These are phyloP conservation scores for Tetrastigma voinierianum DNA, from an alignment of 164 flowering plant species.

Conservation along the genomic window DNA sequence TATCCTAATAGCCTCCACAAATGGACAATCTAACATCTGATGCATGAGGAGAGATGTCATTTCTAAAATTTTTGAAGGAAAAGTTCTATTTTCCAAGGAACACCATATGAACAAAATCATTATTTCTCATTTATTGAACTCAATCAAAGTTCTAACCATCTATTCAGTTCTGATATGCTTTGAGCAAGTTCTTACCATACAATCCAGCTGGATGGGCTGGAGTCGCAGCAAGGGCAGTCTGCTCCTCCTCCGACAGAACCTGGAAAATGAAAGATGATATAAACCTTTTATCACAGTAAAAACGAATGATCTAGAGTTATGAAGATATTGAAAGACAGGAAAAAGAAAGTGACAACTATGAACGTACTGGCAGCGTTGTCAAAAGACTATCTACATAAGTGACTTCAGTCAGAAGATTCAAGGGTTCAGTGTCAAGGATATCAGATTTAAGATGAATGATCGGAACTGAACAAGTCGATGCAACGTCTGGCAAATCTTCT, in stretches of 20 bases:
- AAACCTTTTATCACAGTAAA: not conserved
- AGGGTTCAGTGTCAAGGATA: slow-evolving; percentile 49
- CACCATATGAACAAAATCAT: too few species aligned
- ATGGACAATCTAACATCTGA: too few species aligned
- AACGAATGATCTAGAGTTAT: not conserved
- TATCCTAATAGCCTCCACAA: too few species aligned
- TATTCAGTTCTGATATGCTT: too few species aligned
- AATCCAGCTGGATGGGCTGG: slow-evolving; percentile 97
- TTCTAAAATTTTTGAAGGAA: too few species aligned
- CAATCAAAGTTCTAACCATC: not conserved
- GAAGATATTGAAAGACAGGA: not conserved
- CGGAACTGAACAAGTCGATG: slow-evolving; percentile 45
- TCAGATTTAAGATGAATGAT: slow-evolving; percentile 58
- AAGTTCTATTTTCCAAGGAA: too few species aligned
- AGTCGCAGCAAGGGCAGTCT: slow-evolving; percentile 74
- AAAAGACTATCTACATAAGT: slow-evolving; percentile 58
- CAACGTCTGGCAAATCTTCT: slow-evolving; percentile 38
- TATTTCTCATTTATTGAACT: not conserved
- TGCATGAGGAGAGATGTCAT: too few species aligned
- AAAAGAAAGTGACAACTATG: not conserved
- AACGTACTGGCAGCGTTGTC: slow-evolving; percentile 74
- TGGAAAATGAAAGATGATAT: slow-evolving; percentile 13
- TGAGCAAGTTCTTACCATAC: slow-evolving; percentile 43
- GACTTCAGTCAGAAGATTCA: slow-evolving; percentile 49
- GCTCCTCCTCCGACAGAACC: slow-evolving; percentile 90